phyloP scores from a whole-genome alignment of 225 moss, liverwort and hornwort species.

The Climacium dendroides region DNA sequence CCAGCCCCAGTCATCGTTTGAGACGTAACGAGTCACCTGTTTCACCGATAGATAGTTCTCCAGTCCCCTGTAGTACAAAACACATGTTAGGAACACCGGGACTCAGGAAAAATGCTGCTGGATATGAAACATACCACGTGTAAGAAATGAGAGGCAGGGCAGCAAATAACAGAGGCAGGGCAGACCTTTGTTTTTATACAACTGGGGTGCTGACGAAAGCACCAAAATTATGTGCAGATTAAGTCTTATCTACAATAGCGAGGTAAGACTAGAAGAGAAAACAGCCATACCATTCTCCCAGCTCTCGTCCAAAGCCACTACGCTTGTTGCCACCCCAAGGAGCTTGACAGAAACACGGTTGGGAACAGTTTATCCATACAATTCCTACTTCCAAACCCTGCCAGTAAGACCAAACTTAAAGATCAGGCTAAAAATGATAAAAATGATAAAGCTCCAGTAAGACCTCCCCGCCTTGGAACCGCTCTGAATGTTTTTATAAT shows the following conservation, averaged over 20 bases:
- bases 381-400: slow-evolving; percentile 87
- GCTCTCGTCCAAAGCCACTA: slow-evolving; percentile 89
- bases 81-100: not conserved
- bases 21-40: slow-evolving; percentile 81
- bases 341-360: slow-evolving; percentile 98
- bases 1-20: slow-evolving; percentile 92
- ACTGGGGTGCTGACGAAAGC: not conserved
- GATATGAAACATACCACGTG: not conserved
- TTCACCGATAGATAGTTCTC: slow-evolving; percentile 89
- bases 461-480: not conserved
- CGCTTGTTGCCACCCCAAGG: slow-evolving; percentile 99
- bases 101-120: not conserved
- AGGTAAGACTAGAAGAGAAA: not conserved
- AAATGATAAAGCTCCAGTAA: not conserved
- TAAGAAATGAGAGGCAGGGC: not conserved
- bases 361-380: slow-evolving; percentile 98
- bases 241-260: not conserved
- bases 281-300: slow-evolving; percentile 76
- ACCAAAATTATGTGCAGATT: not conserved
- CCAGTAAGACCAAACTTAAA: not conserved
- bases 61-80: slow-evolving; percentile 62
- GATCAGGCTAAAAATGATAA: not conserved
- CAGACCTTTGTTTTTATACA: not conserved
- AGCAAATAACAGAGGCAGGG: not conserved
- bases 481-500: not conserved